Base-by-base conservation (phyloP, 495 filamentous ascomycete genomes). In the Articulospora tetracladia region DNA sequence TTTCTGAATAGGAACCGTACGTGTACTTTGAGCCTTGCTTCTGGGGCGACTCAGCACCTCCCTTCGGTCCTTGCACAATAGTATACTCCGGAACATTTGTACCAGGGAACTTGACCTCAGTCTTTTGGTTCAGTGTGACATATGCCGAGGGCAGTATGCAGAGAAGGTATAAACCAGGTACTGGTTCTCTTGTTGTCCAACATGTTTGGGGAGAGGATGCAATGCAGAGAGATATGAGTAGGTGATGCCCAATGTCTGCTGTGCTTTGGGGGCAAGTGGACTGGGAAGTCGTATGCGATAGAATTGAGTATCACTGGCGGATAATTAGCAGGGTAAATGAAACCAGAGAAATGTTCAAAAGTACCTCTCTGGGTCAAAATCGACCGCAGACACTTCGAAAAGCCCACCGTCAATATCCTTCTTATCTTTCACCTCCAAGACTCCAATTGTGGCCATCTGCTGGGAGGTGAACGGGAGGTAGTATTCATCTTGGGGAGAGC, bases 401-500 rank as follows among this genome's bases (percentile, higher is more conserved):
- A 80, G 77, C 12, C 81, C 83, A 61, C 82, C 77, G 59, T 81
- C 81, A 34, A 83, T 69, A 46, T 89, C 83, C 71, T 97, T 96
- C 77, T 92, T 94, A 67, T 97, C 90, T 69, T 85, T 87, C 20
- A 92, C 94, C 76, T 98, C 93, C 49, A 98, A 73, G 30, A 87
- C 91, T 64, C 93, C 95, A 48, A 98, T 70, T 57, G 81, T 86
- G 52, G 80, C 81, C 67, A 94, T 80, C 66, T 89, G 79, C 51
- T 88, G 83, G 49, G 81, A 79, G 50, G 86, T 85, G 75, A 98
- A 93, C 2, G 92, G 87, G 32, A 97, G 68, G 72, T 86, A 97
- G 81, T 97, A 98, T 71, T 93, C 87, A 74, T 80, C 80, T 69
- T 98, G 94, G 11, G 91, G 81, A 53, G 85, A 74, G 24, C 72